A percentile compares a stretch with the other conserved stretches of the same genome.
Conservation (phyloP, 768 basidiomycete species). For the Lactarius vividus region DNA sequence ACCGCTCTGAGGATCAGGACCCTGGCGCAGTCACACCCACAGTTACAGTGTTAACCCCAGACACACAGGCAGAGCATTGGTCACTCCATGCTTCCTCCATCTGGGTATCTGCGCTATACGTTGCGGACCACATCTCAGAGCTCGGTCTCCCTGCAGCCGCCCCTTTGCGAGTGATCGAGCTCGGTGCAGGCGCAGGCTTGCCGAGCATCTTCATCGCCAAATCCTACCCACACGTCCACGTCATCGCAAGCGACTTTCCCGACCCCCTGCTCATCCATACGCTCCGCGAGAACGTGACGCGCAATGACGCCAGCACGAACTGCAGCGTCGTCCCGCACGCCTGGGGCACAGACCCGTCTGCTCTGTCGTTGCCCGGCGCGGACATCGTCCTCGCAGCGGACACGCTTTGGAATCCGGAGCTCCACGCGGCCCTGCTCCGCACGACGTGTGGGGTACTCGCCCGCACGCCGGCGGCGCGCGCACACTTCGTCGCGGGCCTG, state of each 20-base stretch:
- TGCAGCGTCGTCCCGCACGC: conserved; percentile 57
- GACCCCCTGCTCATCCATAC: conserved; percentile 59
- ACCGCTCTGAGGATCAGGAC: conserved; percentile 4
- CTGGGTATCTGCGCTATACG: conserved; percentile 65
- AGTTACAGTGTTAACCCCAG: conserved; percentile 56
- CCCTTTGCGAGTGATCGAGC: conserved; percentile 51
- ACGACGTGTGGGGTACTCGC: conserved; percentile 51
- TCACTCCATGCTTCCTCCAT: conserved; percentile 73
- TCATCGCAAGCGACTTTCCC: conserved; percentile 70
- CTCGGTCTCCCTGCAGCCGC: conserved; percentile 36
- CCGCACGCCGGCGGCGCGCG: conserved; percentile 43
- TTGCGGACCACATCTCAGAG: conserved; percentile 61
- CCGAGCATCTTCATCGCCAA: conserved; percentile 68
- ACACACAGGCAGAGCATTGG: conserved; percentile 70
- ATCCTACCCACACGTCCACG: conserved; percentile 37
- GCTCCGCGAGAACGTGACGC: conserved; percentile 53
- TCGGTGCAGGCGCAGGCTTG: conserved; percentile 73
- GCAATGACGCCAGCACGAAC: conserved; percentile 46
- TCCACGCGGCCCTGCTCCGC: conserved; percentile 52
- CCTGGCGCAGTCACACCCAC: conserved; percentile 13
- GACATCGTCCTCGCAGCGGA: conserved; percentile 73
- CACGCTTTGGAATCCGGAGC: conserved; percentile 71
- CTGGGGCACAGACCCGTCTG: conserved; percentile 57
- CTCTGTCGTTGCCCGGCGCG: conserved; percentile 26
- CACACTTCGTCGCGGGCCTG: conserved; percentile 68